Conservation (phyloP, 208 protist genomes). For the Blechomonas ayalai region DNA sequence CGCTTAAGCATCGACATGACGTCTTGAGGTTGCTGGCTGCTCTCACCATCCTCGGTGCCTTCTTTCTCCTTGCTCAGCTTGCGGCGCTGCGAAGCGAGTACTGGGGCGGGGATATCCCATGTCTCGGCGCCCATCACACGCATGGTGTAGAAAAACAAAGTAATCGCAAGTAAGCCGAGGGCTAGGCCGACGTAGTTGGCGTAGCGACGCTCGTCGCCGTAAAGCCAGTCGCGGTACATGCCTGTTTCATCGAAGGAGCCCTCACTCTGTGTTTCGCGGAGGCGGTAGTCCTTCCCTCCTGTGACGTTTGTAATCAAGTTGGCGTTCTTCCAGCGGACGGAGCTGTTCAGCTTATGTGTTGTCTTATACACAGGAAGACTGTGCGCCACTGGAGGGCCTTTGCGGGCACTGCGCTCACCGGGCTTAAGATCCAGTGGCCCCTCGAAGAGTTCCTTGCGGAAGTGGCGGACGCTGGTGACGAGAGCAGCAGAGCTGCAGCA, state of each 20-base stretch:
- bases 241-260: conserved; percentile 77
- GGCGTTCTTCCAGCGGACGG: conserved; percentile 79
- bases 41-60: conserved; percentile 2
- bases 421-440: conserved; percentile 74
- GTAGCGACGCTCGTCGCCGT: conserved; percentile 81
- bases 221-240: conserved; percentile 89
- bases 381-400: conserved; percentile 79
- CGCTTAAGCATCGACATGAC: conserved; percentile 79
- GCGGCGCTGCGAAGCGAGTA: conserved; percentile 64
- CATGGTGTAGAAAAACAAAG: conserved; percentile 82
- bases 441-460: conserved; percentile 82
- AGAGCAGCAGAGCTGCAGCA: conserved; percentile 4
- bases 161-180: conserved; percentile 41
- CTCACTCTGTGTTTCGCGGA: conserved; percentile 78
- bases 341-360: conserved; percentile 74
- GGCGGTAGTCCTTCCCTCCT: conserved; percentile 74
- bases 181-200: conserved; percentile 76
- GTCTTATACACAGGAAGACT: conserved; percentile 85
- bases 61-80: conserved; percentile 16
- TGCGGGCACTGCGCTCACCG: conserved; percentile 54
- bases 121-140: conserved; percentile 68
- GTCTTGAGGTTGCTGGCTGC: conserved; percentile 23
- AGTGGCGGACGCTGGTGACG: conserved; percentile 20
- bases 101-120: conserved; percentile 82
- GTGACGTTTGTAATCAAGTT: conserved; percentile 80